Base-by-base conservation (phyloP, 352 stramenopile genomes). In the Phytophthora tubulina region DNA sequence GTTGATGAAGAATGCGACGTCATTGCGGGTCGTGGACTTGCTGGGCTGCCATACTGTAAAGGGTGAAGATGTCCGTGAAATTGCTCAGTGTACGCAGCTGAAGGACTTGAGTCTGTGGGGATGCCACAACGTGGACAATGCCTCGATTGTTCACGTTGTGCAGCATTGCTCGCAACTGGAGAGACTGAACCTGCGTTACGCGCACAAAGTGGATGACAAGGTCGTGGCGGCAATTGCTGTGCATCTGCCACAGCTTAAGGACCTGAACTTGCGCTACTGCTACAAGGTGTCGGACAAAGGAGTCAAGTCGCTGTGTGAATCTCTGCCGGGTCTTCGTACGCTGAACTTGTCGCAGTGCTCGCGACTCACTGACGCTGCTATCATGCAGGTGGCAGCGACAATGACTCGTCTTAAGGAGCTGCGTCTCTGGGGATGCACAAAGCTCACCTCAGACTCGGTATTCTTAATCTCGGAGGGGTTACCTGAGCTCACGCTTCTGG, bases 241-340 rank as follows among this genome's bases (percentile, higher is more conserved):
- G 3, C 21, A 84, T 27, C 36, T 89, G 36, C 79, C 76, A 8
- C 67, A 80, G 44, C 78, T 96, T 6, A 84, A 83, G 49, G 75
- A 92, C 27, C 62, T 96, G 51, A 94, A 95, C 51, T 41, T 96
- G 42, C 88, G 88, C 48, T 96, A 96, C 72, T 95, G 88, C 78
- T 95, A 92, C 85, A 95, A 95, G 63, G 66, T 96, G 14, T 91
- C 89, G 35, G 89, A 96, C 57, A 78, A 75, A 10, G 82, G 74
- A 17, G 87, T 96, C 8, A 54, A 62, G 7, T 64, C 71, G 13
- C 70, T 96, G 35, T 95, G 88, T 53, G 70, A 84, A 15, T 72
- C 63, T 5, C 33, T 92, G 31, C 57, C 71, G 7, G 52, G 69
- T 3, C 75, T 96, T 46, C 71, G 82, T 36, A 82, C 74, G n/a